Evolutionary conservation across 73 alveolate species (phyloP).

Genomic region (Effrenium voratum): DNA sequence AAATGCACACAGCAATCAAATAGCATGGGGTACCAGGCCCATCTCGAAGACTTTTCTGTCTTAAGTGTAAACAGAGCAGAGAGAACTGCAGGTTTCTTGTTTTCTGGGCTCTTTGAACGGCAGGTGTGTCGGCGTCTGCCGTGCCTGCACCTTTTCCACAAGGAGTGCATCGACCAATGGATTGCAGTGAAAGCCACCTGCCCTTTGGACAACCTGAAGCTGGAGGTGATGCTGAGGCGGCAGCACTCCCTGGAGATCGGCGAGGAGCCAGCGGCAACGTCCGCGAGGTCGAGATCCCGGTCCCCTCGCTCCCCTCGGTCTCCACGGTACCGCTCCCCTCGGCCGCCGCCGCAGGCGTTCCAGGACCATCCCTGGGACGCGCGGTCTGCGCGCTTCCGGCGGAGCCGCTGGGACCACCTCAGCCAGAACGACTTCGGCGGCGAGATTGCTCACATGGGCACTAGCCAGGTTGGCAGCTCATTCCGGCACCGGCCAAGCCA

Average conservation of each 20-base stretch:
- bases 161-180: constrained; percentile 87
- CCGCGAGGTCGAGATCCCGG: constrained; percentile 40
- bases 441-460: too few species aligned
- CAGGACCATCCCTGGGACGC: neutral
- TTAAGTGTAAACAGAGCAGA: too few species aligned
- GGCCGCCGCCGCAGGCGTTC: constrained; percentile 38
- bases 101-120: too few species aligned
- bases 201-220: constrained; percentile 78
- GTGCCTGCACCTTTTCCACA: constrained; percentile 76
- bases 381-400: constrained; percentile 39
- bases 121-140: constrained; percentile 91
- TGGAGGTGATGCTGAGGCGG: constrained; percentile 73
- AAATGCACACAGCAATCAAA: too few species aligned
- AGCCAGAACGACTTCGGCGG: too few species aligned
- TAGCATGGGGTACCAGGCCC: too few species aligned
- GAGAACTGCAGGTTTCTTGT: too few species aligned
- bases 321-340: neutral
- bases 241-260: constrained; percentile 90
- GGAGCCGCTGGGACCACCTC: constrained; percentile 94
- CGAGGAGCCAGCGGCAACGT: constrained; percentile 54
- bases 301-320: too few species aligned
- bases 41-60: too few species aligned
- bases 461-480: too few species aligned
- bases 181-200: constrained; percentile 86
- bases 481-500: too few species aligned